Evolutionary conservation across 768 basidiomycete genomes (phyloP).

Genomic region (Boletellus emodensis): DNA sequence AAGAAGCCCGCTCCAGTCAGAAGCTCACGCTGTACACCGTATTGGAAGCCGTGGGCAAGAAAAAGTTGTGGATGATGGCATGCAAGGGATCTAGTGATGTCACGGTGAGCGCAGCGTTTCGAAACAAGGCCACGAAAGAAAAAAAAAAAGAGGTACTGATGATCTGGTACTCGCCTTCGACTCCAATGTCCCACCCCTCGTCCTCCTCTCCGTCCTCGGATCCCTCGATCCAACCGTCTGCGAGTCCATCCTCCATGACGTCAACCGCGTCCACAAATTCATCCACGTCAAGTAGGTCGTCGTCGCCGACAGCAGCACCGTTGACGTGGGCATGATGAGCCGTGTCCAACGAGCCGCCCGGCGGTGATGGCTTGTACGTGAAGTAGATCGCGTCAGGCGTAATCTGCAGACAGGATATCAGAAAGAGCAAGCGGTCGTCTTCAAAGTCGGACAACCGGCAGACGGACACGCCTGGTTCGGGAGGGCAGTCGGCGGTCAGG

Average conservation of each 20-base stretch:
- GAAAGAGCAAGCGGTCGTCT: slow-evolving; percentile 10
- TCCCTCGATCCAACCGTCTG: slow-evolving; percentile 15
- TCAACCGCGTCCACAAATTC: slow-evolving; percentile 4
- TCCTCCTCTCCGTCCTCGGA: slow-evolving; percentile 15
- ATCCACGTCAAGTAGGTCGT: neutral
- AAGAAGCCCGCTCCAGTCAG: slow-evolving; percentile 4
- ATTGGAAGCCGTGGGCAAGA: slow-evolving; percentile 16
- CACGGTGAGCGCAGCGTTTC: too few species aligned
- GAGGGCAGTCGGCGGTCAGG: slow-evolving; percentile 26
- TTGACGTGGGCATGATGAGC: neutral
- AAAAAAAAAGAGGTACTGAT: neutral
- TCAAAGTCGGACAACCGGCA: slow-evolving; percentile 17
- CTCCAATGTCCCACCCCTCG: neutral
- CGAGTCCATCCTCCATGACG: slow-evolving; percentile 8
- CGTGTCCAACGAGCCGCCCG: neutral
- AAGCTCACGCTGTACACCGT: slow-evolving; percentile 27
- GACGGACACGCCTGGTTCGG: slow-evolving; percentile 31
- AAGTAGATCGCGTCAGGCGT: slow-evolving; percentile 50
- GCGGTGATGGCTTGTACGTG: slow-evolving; percentile 30
- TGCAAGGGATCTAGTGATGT: slow-evolving; percentile 6
- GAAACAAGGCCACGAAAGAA: neutral
- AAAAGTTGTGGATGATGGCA: slow-evolving; percentile 18
- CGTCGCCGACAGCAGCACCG: neutral
- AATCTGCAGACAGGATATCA: slow-evolving; percentile 52
- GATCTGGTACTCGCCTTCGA: slow-evolving; percentile 5